A percentile compares a stretch with the other conserved stretches of the same genome.
Conservation (phyloP, 2,329 filamentous ascomycete genomes). For the Chaetomium globosum region DNA sequence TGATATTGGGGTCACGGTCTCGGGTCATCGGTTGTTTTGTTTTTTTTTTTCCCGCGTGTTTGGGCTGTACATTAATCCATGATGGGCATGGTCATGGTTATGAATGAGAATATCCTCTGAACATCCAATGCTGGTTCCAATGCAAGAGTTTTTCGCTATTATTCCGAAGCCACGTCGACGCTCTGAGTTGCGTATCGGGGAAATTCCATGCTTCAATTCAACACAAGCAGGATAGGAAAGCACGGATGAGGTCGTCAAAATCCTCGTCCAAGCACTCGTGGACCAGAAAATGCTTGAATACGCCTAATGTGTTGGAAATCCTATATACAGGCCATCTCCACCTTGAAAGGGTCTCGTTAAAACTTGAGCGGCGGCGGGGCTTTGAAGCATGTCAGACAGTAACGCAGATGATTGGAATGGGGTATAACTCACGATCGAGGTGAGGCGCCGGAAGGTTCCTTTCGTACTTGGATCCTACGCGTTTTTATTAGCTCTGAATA, state of each 20-base stretch:
- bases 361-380: constrained; percentile 57
- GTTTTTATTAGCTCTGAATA: constrained; percentile 22
- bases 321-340: constrained; percentile 29
- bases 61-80: constrained; percentile 75
- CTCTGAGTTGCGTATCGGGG: no score
- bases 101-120: constrained; percentile 62
- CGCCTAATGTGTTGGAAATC: neutral
- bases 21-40: constrained; percentile 70
- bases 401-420: neutral
- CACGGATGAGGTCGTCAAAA: no score
- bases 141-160: no score
- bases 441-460: constrained; percentile 82
- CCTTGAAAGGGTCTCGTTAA: constrained; percentile 35
- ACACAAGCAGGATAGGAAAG: neutral
- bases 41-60: no score
- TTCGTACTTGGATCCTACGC: constrained; percentile 88
- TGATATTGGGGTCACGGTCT: constrained; percentile 80
- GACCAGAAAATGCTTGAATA: neutral
- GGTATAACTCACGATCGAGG: constrained; percentile 70
- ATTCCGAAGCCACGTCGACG: no score
- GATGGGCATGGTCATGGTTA: constrained; percentile 59
- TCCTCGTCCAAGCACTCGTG: neutral
- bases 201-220: neutral
- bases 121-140: constrained; percentile 38
- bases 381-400: constrained; percentile 39